Conservation (phyloP, 768 basidiomycete genomes). For the Myochromella boudieri region DNA sequence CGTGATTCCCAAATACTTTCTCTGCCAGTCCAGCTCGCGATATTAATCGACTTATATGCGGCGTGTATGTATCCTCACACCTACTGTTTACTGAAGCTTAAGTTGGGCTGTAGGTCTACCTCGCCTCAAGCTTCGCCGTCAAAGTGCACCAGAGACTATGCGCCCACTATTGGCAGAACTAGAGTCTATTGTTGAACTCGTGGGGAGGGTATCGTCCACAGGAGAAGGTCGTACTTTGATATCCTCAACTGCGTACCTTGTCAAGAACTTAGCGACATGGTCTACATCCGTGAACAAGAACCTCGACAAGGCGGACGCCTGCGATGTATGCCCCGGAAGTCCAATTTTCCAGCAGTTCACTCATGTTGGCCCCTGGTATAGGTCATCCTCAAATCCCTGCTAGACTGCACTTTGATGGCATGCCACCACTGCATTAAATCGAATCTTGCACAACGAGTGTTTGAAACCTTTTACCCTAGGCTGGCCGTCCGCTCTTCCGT, state of each 20-base stretch:
- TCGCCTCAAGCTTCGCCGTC: constrained; percentile 41
- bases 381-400: constrained; percentile 26
- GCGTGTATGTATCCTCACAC: constrained; percentile 29
- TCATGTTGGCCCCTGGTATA: constrained; percentile 18
- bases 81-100: not conserved
- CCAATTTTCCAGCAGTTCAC: no score
- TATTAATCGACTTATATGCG: constrained; percentile 37
- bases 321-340: constrained; percentile 27
- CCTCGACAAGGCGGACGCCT: constrained; percentile 23
- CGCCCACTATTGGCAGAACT: constrained; percentile 39
- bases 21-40: constrained; percentile 31
- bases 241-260: constrained; percentile 25
- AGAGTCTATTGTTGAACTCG: constrained; percentile 26
- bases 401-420: constrained; percentile 34
- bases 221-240: constrained; percentile 36
- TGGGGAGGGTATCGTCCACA: constrained; percentile 21
- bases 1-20: constrained; percentile 22
- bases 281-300: constrained; percentile 15
- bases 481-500: constrained; percentile 34
- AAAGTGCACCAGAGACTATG: constrained; percentile 42
- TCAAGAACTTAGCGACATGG: constrained; percentile 29
- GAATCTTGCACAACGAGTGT: constrained; percentile 45
- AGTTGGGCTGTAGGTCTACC: constrained; percentile 37
- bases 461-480: constrained; percentile 45
- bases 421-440: constrained; percentile 40